Conservation (phyloP, 139 green algal species). For the Micromonas pusilla region DNA sequence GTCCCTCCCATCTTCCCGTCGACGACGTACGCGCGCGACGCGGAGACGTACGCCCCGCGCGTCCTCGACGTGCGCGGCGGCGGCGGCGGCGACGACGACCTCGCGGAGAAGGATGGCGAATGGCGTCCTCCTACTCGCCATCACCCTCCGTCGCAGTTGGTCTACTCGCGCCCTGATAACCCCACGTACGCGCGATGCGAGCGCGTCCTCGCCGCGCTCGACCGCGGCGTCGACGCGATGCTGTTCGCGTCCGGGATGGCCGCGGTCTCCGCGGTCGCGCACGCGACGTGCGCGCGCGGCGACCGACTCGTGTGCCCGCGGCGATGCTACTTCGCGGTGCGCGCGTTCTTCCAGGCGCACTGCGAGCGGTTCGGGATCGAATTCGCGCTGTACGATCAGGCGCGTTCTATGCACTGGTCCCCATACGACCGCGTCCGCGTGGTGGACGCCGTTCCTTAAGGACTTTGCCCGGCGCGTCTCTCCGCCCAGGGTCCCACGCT, state of each 20-base stretch:
- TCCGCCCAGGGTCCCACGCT: no score
- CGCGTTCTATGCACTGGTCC: no score
- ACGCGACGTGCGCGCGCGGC: background rate
- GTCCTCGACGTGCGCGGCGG: background rate
- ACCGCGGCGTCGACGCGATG: background rate
- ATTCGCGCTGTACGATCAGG: constrained; percentile 12
- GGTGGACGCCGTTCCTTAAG: no score
- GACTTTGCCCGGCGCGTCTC: no score
- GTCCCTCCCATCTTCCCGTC: background rate
- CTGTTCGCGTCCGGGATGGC: constrained; percentile 12
- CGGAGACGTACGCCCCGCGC: background rate
- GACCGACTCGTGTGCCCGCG: background rate
- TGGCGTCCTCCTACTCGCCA: no score
- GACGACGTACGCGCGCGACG: constrained; percentile 15
- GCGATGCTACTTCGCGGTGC: background rate
- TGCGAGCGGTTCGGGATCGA: background rate
- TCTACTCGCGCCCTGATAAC: constrained; percentile 2
- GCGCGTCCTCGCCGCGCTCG: background rate
- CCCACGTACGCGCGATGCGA: background rate
- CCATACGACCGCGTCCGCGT: no score
- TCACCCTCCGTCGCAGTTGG: no score
- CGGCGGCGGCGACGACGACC: background rate
- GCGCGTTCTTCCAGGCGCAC: background rate
- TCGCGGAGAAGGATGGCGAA: background rate
- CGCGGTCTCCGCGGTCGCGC: background rate